Evolutionary conservation across 2,329 filamentous ascomycete genomes (phyloP), one percentile per base, ranked within the genome.

Genomic region (Xylogone sp.): DNA sequence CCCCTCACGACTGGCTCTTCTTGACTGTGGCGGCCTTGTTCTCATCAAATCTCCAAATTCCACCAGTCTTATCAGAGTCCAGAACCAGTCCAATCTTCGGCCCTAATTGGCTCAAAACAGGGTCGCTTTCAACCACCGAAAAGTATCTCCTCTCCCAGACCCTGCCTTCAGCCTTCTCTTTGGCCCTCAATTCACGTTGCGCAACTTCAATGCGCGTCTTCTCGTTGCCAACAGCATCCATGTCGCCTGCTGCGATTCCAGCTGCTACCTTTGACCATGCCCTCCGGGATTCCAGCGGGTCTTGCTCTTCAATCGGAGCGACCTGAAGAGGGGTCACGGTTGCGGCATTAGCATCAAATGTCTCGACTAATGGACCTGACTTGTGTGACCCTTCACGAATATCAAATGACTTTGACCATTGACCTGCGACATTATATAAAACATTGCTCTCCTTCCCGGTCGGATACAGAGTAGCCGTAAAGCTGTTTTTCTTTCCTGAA

Each of bases 401-500:
- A 48, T 82, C 82, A 66, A 96, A 95, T 2, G 76, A 75, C 63
- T 90, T 89, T 52, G 84, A 95, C 94, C 94, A 99, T 68, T 95
- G 90, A 21, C 94, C 94, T 24, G 90, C 85, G 39, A 87, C 78
- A n/a, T 84, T 90, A 76, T 93, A 97, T 46, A 86, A 75, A 54
- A 83, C 79, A 48, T 88, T 86, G 71, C 87, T 88, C 70, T 86
- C 90, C 55, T 77, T 75, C 73, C 83, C 71, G 69, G 88, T 83
- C 16, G 75, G 79, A 72, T 87, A 91, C 52, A 97, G 68, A 21
- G 77, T 77, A 13, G 91, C 93, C 12, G 77, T 83, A 68, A 97
- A 90, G 51, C 81, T 88, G 74, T 97, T 97, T 76, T 96, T 97
- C 78, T 96, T 96, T 59, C 93, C 94, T 44, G 87, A 91, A 9